Base-by-base conservation (phyloP, 768 basidiomycete genomes). In the Amanita pseudoporphyria region DNA sequence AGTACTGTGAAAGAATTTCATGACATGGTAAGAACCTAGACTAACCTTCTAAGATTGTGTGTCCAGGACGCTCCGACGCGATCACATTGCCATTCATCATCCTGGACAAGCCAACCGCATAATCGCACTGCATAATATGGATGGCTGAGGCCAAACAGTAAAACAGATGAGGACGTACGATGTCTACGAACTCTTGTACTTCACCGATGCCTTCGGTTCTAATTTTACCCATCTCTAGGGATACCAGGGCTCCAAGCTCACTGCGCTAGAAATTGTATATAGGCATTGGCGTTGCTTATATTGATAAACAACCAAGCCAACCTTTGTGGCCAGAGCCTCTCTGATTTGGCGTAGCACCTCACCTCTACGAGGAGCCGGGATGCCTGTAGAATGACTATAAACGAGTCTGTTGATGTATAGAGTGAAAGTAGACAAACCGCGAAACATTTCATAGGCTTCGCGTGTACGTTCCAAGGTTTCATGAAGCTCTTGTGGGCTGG, bases 131-230 rank as follows among this genome's bases (percentile, higher is more conserved):
- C n/a, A n/a, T n/a, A n/a, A n/a, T n/a, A n/a, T n/a, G n/a, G n/a
- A n/a, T n/a, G n/a, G n/a, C n/a, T n/a, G n/a, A n/a, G n/a, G n/a
- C n/a, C n/a, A n/a, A 49, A 51, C 36, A n/a, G 4, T 4, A 18
- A 22, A 47, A 30, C n/a, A 47, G 24, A 52, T 45, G 12, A 21
- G n/a, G 9, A 45, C 44, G 61, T 62, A 96, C 90, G 55, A 95
- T 90, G 60, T 96, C 93, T 52, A 96, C 78, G 59, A 94, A 91
- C 67, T 95, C 92, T 61, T 94, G 90, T 10, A 97, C 91, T 68
- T 96, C 92, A 13, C 94, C 94, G 16, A 82, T 71, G 21, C 94
- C 94, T 63, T 96, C 94, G 13, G 86, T 84, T 58, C 73, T 77
- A 56, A 96, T 93, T 71, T 98, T 83, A 14, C 95, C 88, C 87